Base-by-base conservation (phyloP, 257 asterid genomes). In the Capsicum baccatum region DNA sequence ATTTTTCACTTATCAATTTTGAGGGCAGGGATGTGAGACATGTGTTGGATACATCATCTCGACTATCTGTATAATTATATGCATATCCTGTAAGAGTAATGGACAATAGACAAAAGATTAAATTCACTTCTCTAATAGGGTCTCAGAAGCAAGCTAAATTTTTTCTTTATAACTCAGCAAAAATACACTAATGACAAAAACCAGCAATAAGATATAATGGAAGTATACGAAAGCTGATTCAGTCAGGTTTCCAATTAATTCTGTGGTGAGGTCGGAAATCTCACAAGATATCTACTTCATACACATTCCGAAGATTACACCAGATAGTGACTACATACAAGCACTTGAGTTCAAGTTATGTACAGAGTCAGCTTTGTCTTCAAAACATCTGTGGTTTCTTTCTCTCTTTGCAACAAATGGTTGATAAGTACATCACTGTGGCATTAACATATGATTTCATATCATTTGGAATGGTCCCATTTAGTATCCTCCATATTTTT, bases 321-420 rank as follows among this genome's bases (percentile, higher is more conserved):
- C 26, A 17, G 33, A 7, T 59, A 59, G 33, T n/a, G 11, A n/a
- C 54, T 16, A 9, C 19, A 69, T 69, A 39, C 79, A 69, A 69
- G 55, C 13, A 37, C 79, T 69, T 69, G 79, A 69, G 16, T 69
- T 68, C 79, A 69, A 17, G 79, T 4, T 69, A 42, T 42, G 79
- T 69, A 17, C 79, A 69, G 79, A 16, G 79, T 69, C 19, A 42
- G 15, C 55, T 39, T 39, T 69, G 54, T 69, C 55, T 69, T 69
- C 2, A 21, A 39, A 39, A 42, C 54, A 68, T 68, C 2, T 39
- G 54, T 16, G 21, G 21, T 69, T 16, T 69, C 14, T 42, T 8
- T 16, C 33, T 62, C 54, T 68, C 35, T 69, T 39, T 69, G 19
- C 79, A 16, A 42, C 55, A 17, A 8, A 9, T 42, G 79, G 6